Evolutionary conservation across 192 early-diverging fungal genomes (phyloP).

Genomic region (Dissophora ornata): DNA sequence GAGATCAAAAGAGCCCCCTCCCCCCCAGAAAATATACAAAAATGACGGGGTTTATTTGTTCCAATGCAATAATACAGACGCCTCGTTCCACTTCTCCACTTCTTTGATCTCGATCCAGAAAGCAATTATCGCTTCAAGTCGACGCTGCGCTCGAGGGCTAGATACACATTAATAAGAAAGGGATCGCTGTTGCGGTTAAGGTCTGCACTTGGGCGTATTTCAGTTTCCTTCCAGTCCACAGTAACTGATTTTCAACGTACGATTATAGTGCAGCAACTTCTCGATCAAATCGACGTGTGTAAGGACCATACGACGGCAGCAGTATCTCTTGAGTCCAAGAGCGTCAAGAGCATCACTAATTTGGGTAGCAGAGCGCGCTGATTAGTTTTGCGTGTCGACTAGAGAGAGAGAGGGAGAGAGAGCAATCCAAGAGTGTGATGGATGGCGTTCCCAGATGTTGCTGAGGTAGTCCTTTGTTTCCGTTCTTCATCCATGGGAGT

Average conservation of each 20-base stretch:
- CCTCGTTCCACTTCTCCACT: background rate
- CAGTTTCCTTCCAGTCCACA: no score
- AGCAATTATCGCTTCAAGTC: conserved; percentile 43
- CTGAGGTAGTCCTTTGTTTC: no score
- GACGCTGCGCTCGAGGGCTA: conserved; percentile 49
- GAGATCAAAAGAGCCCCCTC: no score
- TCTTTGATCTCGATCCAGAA: background rate
- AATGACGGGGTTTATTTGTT: background rate
- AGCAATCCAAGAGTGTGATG: no score
- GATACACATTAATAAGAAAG: background rate
- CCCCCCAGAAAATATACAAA: conserved; percentile 6
- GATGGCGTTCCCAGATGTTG: no score
- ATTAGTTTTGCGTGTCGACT: background rate
- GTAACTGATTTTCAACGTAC: conserved; percentile 62
- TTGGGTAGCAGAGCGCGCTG: background rate
- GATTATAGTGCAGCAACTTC: conserved; percentile 95
- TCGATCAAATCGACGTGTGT: conserved; percentile 99
- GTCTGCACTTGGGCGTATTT: no score
- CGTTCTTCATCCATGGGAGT: no score
- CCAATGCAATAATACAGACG: conserved; percentile 13
- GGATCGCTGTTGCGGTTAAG: no score
- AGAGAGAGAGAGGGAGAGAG: background rate
- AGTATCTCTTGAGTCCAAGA: conserved; percentile 88
- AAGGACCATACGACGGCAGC: conserved; percentile 97
- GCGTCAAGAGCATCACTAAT: conserved; percentile 78